phyloP scores from a whole-genome alignment of 2,329 filamentous ascomycete genomes.

The Epichloe baconii region DNA sequence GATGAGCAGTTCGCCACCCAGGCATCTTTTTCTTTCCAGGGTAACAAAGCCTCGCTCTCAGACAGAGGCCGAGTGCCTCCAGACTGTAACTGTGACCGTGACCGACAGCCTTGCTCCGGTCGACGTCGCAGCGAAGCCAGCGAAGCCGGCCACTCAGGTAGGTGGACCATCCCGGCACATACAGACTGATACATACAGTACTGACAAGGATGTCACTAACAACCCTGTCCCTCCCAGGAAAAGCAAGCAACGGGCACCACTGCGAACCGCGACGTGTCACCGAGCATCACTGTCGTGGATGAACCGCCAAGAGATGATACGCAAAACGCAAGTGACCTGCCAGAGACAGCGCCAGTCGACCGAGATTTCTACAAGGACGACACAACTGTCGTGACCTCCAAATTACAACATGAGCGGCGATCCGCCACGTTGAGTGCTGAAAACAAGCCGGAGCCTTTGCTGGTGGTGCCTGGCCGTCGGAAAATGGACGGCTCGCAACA shows the following conservation, averaged over 20 bases:
- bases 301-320: background rate
- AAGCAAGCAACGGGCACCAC: slow-evolving; percentile 3
- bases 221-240: slow-evolving; percentile 1
- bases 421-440: background rate
- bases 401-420: slow-evolving; percentile 9
- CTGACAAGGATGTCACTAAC: slow-evolving; percentile 3
- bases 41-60: background rate
- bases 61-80: background rate
- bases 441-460: background rate
- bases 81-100: too few relatives aligned
- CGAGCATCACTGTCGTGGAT: background rate
- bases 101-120: background rate
- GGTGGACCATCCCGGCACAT: background rate
- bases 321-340: slow-evolving; percentile 1
- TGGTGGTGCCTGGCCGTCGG: background rate
- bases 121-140: background rate
- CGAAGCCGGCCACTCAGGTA: slow-evolving; percentile 1
- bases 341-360: slow-evolving; percentile 1
- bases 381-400: background rate
- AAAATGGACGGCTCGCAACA: slow-evolving; percentile 35
- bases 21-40: background rate
- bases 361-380: background rate
- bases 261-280: slow-evolving; percentile 1
- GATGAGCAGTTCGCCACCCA: slow-evolving; percentile 1
- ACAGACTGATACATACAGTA: background rate